A percentile compares a stretch with the other conserved stretches of the same genome.
phyloP scores from a whole-genome alignment of 2,329 filamentous ascomycete species.

The Colletotrichum godetiae region DNA sequence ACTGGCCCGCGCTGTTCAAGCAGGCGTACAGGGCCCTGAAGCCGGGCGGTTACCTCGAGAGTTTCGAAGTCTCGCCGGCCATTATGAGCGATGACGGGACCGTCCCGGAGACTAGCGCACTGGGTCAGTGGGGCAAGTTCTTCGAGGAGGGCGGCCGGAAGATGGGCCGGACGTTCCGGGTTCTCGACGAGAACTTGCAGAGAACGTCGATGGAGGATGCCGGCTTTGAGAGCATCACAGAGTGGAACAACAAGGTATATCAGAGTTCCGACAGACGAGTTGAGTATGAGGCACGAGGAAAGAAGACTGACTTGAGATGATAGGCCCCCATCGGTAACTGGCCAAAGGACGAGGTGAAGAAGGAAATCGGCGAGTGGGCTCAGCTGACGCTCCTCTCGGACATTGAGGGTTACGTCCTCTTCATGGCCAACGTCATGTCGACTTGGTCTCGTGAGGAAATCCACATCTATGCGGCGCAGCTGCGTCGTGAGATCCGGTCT shows the following conservation, averaged over 20 bases:
- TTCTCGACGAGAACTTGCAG: conserved; percentile 46
- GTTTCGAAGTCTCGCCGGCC: conserved; percentile 49
- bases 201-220: conserved; percentile 43
- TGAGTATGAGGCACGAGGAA: conserved; percentile 11
- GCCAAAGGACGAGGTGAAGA: conserved; percentile 49
- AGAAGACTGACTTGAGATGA: neutral
- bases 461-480: conserved; percentile 46
- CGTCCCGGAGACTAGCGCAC: conserved; percentile 42
- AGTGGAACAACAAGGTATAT: conserved; percentile 37
- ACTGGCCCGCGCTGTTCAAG: conserved; percentile 62
- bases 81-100: conserved; percentile 45
- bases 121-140: conserved; percentile 48
- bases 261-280: neutral
- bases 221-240: conserved; percentile 41
- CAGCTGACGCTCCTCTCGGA: conserved; percentile 46
- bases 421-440: conserved; percentile 48
- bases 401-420: conserved; percentile 46
- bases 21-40: conserved; percentile 61
- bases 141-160: conserved; percentile 47
- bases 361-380: conserved; percentile 50
- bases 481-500: conserved; percentile 46
- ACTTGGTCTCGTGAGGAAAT: conserved; percentile 50
- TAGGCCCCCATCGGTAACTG: conserved; percentile 50
- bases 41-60: conserved; percentile 56
- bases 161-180: conserved; percentile 45